Evolutionary conservation across 768 basidiomycete genomes (phyloP).

Genomic region (Tephrocybe sp.): DNA sequence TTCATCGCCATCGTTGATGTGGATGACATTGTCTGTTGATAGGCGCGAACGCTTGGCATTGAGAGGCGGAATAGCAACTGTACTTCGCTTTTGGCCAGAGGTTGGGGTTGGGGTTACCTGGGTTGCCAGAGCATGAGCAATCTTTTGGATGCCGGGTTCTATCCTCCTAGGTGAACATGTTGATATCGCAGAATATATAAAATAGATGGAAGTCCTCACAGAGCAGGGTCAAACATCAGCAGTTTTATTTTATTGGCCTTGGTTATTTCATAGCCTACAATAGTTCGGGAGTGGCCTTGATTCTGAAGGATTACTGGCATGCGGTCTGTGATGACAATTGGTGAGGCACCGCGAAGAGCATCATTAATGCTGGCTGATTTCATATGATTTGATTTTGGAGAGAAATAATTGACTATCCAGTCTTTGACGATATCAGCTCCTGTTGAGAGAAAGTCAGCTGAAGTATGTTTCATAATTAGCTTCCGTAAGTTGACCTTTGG

Average conservation of each 20-base stretch:
- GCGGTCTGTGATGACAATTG: slow-evolving; percentile 55
- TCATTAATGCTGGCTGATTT: slow-evolving; percentile 44
- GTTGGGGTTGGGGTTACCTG: not conserved
- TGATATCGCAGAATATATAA: not conserved
- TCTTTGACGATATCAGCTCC: slow-evolving; percentile 46
- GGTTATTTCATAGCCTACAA: slow-evolving; percentile 78
- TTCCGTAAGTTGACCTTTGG: slow-evolving; percentile 34
- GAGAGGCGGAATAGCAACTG: slow-evolving; percentile 3
- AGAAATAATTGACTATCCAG: slow-evolving; percentile 81
- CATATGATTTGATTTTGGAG: slow-evolving; percentile 20
- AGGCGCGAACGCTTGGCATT: slow-evolving; percentile 24
- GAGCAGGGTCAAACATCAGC: slow-evolving; percentile 76
- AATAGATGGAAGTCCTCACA: slow-evolving; percentile 33
- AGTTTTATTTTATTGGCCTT: slow-evolving; percentile 58
- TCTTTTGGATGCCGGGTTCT: slow-evolving; percentile 1
- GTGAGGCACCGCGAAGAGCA: slow-evolving; percentile 44
- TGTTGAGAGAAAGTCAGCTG: slow-evolving; percentile 23
- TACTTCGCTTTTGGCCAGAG: slow-evolving; percentile 8
- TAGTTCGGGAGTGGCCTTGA: slow-evolving; percentile 80
- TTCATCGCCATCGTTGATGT: slow-evolving; percentile 28
- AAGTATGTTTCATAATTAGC: not conserved
- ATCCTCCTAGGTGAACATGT: slow-evolving; percentile 12
- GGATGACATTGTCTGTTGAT: slow-evolving; percentile 9
- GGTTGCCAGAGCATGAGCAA: slow-evolving; percentile 9
- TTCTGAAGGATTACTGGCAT: slow-evolving; percentile 87